These are phyloP conservation scores for Thielaviopsis cerberus DNA, from an alignment of 2,329 filamentous ascomycete species.

Conservation along the genomic window DNA sequence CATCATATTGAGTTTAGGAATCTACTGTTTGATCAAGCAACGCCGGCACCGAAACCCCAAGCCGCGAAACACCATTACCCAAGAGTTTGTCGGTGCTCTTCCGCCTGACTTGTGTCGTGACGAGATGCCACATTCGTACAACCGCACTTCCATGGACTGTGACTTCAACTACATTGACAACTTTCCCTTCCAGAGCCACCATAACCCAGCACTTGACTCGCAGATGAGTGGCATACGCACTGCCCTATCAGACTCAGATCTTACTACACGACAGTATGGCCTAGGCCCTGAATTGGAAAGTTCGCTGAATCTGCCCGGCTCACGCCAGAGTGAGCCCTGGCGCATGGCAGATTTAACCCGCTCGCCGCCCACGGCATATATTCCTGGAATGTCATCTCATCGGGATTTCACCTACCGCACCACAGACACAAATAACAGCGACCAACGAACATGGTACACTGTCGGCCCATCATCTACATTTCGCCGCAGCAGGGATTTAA, in stretches of 20 bases:
- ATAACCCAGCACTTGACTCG: neutral
- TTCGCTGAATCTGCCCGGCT: neutral
- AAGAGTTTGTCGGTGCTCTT: conserved; percentile 5
- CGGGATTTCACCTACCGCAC: conserved; percentile 6
- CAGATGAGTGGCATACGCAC: neutral
- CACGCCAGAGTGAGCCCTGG: neutral
- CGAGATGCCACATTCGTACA: neutral
- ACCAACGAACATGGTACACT: conserved; percentile 10
- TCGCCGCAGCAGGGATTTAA: neutral
- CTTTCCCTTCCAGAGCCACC: conserved; percentile 6
- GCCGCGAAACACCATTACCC: conserved; percentile 6
- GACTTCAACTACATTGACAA: conserved; percentile 9
- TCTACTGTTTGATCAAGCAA: conserved; percentile 20
- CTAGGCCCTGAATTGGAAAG: neutral
- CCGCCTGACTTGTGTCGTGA: conserved; percentile 7
- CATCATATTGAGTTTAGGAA: conserved; percentile 18
- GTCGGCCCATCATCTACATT: conserved; percentile 2
- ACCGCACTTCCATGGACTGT: conserved; percentile 2
- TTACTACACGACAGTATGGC: neutral
- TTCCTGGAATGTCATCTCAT: neutral
- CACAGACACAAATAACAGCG: neutral
- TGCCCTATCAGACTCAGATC: conserved; percentile 6
- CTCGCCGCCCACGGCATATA: neutral
- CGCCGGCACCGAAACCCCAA: conserved; percentile 16
- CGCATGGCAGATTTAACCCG: neutral